Evolutionary conservation across 2,329 filamentous ascomycete species (phyloP).

Genomic region (Pezicula carpinea): DNA sequence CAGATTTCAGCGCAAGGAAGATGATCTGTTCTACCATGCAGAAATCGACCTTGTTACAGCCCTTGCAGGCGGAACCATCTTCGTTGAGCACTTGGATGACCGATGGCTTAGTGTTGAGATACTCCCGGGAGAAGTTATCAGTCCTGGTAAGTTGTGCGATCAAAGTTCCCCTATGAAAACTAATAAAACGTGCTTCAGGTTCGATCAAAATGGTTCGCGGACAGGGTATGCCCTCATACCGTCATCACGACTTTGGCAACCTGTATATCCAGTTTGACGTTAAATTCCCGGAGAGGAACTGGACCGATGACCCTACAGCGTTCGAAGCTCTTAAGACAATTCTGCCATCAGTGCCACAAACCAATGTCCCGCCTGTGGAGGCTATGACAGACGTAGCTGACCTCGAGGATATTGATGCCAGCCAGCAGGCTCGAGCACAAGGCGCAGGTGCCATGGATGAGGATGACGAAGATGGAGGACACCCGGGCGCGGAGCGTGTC

Average conservation of each 20-base stretch:
- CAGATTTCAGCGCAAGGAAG: slow-evolving; percentile 92
- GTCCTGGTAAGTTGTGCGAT: slow-evolving; percentile 63
- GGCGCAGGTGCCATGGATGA: slow-evolving; percentile 65
- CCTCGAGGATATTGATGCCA: slow-evolving; percentile 77
- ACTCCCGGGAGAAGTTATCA: slow-evolving; percentile 88
- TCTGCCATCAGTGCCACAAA: slow-evolving; percentile 63
- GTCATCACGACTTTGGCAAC: slow-evolving; percentile 94
- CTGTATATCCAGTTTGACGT: slow-evolving; percentile 97
- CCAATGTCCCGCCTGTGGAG: slow-evolving; percentile 67
- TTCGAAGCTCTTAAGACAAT: slow-evolving; percentile 78
- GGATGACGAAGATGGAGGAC: slow-evolving; percentile 67
- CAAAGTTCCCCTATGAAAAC: not conserved
- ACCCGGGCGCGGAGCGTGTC: slow-evolving; percentile 67
- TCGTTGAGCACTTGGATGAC: slow-evolving; percentile 94
- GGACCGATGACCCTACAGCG: slow-evolving; percentile 60
- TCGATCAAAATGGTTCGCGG: slow-evolving; percentile 90
- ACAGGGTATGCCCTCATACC: slow-evolving; percentile 94
- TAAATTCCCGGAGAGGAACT: slow-evolving; percentile 85
- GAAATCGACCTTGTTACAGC: slow-evolving; percentile 96
- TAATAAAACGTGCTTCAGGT: slow-evolving; percentile 45
- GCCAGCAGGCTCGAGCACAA: slow-evolving; percentile 62
- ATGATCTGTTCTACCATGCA: slow-evolving; percentile 91
- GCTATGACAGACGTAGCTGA: slow-evolving; percentile 88
- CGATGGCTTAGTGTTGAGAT: slow-evolving; percentile 95
- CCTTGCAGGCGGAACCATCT: slow-evolving; percentile 83